These are phyloP conservation scores for Rhododendron ovatum DNA, from an alignment of 148 eudicot genomes.

Conservation along the genomic window DNA sequence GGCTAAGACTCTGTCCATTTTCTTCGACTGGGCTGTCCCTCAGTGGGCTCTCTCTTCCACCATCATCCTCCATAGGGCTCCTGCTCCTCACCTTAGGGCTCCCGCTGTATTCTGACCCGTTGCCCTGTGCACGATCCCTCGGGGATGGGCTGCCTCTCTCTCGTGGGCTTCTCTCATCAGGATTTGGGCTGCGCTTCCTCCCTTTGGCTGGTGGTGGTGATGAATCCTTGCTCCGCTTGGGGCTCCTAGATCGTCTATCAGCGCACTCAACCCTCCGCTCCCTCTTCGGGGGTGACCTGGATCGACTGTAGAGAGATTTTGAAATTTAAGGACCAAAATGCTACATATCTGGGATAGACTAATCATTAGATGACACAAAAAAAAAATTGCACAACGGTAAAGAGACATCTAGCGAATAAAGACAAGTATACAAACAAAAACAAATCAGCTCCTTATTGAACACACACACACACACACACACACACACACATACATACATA, in stretches of 20 bases:
- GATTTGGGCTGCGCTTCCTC: constrained; percentile 42
- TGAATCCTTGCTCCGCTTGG: constrained; percentile 31
- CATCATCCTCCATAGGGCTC: constrained; percentile 38
- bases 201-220: constrained; percentile 35
- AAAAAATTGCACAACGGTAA: neutral
- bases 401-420: neutral
- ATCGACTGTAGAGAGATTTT: constrained; percentile 39
- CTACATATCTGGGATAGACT: neutral
- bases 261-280: constrained; percentile 35
- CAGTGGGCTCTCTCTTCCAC: constrained; percentile 36
- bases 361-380: neutral
- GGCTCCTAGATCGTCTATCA: constrained; percentile 51
- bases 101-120: constrained; percentile 43
- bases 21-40: constrained; percentile 41
- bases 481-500: too few species aligned
- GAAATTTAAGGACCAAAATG: neutral
- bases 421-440: neutral
- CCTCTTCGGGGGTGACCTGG: constrained; percentile 52
- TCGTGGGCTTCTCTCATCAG: constrained; percentile 38
- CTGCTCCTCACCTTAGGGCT: constrained; percentile 48
- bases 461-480: too few species aligned
- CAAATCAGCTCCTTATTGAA: neutral
- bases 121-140: constrained; percentile 26
- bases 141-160: constrained; percentile 45
- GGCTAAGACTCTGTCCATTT: constrained; percentile 35